Percentiles rank a stretch among this genome's conserved stretches.
These are phyloP conservation scores for Oryza longistaminata DNA, from an alignment of 176 grass and related monocot genomes.

Conservation along the genomic window DNA sequence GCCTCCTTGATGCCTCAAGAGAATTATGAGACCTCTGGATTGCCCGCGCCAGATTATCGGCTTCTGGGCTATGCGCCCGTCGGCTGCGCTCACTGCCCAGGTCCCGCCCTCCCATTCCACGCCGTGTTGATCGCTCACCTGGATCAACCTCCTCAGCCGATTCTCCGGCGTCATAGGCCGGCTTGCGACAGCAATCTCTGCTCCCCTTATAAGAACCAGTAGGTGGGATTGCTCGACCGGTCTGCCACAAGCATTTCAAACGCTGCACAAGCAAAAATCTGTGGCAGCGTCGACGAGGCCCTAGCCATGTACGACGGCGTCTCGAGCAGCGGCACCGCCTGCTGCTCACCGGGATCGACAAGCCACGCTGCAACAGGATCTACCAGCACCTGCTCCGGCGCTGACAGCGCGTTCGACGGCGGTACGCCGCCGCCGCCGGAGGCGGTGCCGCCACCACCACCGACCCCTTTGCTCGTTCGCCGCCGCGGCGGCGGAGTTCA, in stretches of 20 bases:
- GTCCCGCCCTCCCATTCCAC: constrained; percentile 36
- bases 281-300: neutral
- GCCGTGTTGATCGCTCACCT: constrained; percentile 50
- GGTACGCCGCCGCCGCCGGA: neutral
- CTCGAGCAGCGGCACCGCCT: neutral
- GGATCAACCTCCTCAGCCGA: constrained; percentile 66
- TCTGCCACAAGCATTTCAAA: constrained; percentile 25
- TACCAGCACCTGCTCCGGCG: constrained; percentile 31
- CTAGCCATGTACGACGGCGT: neutral
- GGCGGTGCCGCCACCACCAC: neutral
- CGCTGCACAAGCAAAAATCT: neutral
- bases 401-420: constrained; percentile 53
- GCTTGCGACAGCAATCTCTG: constrained; percentile 20
- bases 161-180: constrained; percentile 43
- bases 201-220: neutral
- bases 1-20: constrained; percentile 51
- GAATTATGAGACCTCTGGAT: constrained; percentile 56
- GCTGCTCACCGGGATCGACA: constrained; percentile 32
- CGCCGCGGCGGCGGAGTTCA: neutral
- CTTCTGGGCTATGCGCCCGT: constrained; percentile 44
- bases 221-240: neutral
- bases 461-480: neutral
- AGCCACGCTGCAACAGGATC: constrained; percentile 44
- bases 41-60: constrained; percentile 48
- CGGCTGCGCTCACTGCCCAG: constrained; percentile 3